Evolutionary conservation across 2,329 filamentous ascomycete species (phyloP).

Genomic region (Aspergillus novofumigatus): DNA sequence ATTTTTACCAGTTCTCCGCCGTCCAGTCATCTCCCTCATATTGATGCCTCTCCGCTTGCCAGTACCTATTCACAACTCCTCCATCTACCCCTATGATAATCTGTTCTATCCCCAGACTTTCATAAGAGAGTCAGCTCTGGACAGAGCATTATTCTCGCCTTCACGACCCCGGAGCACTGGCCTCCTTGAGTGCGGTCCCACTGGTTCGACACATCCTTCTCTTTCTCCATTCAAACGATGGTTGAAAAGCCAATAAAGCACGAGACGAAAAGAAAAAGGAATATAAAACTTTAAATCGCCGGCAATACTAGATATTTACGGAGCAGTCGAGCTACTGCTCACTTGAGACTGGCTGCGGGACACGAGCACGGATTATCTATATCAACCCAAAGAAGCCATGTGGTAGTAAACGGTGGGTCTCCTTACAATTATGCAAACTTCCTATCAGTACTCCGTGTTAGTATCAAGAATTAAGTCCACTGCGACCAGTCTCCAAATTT

Average conservation of each 20-base stretch:
- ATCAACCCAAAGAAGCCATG: constrained; percentile 13
- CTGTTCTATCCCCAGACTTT: neutral
- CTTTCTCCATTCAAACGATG: neutral
- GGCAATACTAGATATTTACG: neutral
- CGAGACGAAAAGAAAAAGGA: neutral
- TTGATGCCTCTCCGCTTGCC: neutral
- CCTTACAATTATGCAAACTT: neutral
- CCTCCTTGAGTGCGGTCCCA: neutral
- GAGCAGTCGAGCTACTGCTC: neutral
- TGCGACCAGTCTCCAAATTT: neutral
- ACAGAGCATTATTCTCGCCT: neutral
- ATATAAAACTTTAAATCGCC: neutral
- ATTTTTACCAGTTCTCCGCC: neutral
- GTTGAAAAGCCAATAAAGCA: neutral
- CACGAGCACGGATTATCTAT: neutral
- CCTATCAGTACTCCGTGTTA: too few relatives aligned
- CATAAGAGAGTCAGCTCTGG: neutral
- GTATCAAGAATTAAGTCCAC: too few relatives aligned
- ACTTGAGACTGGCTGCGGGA: neutral
- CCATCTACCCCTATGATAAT: neutral
- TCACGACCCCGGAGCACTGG: neutral
- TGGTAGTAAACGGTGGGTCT: constrained; percentile 19
- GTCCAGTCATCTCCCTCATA: neutral
- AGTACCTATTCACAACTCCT: neutral
- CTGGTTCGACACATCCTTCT: neutral